These are phyloP conservation scores for Cardamine resedifolia DNA, from an alignment of 345 rosid species.

Conservation along the genomic window DNA sequence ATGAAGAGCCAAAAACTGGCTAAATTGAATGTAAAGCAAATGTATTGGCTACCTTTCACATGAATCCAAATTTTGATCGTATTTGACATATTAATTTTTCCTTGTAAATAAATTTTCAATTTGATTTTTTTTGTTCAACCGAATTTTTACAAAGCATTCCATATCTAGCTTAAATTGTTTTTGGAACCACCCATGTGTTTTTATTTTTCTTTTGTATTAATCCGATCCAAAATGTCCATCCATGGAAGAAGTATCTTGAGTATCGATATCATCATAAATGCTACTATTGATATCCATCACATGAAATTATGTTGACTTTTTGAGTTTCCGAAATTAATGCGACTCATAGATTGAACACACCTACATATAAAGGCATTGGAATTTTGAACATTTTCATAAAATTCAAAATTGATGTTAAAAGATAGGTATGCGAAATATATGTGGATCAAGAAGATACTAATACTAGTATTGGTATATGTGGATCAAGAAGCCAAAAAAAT, in stretches of 20 bases:
- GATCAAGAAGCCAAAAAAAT: neutral
- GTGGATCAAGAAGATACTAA: slow-evolving; percentile 9
- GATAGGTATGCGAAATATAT: slow-evolving; percentile 1
- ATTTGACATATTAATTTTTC: neutral
- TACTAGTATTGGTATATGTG: too few relatives aligned
- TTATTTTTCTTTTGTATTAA: neutral
- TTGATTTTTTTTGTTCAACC: neutral
- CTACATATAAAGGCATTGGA: slow-evolving; percentile 9
- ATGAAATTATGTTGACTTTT: slow-evolving; percentile 28
- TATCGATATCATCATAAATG: slow-evolving; percentile 10
- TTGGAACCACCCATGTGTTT: neutral
- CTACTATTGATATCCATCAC: slow-evolving; percentile 22
- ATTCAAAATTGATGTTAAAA: neutral
- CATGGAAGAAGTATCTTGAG: neutral
- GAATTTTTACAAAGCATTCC: neutral
- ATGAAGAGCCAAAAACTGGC: slow-evolving; percentile 26
- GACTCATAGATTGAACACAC: slow-evolving; percentile 23
- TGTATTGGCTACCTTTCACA: slow-evolving; percentile 33
- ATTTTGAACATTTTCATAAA: slow-evolving; percentile 4
- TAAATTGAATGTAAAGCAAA: slow-evolving; percentile 34
- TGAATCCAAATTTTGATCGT: slow-evolving; percentile 26
- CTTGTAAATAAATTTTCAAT: neutral
- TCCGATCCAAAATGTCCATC: slow-evolving; percentile 7
- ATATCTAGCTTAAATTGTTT: neutral
- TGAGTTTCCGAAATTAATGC: slow-evolving; percentile 22